Evolutionary conservation across 257 asterid genomes (phyloP), one percentile per base, ranked within the genome.

Genomic region (Scutellaria barbata): DNA sequence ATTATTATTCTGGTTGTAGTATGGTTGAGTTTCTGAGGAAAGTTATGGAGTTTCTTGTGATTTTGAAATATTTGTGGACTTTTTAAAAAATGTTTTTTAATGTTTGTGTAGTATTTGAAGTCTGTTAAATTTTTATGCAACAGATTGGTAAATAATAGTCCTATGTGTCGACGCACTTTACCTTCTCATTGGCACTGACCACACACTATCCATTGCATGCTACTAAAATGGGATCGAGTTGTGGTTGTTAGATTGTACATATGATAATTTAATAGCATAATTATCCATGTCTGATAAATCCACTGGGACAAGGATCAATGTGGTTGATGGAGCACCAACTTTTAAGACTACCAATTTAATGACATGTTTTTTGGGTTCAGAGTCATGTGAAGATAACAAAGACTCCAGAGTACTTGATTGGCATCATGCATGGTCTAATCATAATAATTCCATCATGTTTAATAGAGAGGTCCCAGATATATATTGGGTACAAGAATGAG

Each of bases 251-350:
- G 4, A 8, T 25, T 22, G 47, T 20, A 51, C n/a, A 25, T 46
- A 47, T 30, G 13, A 25, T 25, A 25, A 45, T 13, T 25, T 25
- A 22, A n/a, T 33, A 16, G 10, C 37, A 30, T 14, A 66, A 17
- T 66, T 47, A 33, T 35, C 60, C 64, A 16, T 61, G 5, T 51
- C 67, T 61, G 51, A 40, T 30, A 17, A 51, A 39, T 35, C 66
- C 67, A 61, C 67, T 61, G 17, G 67, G 67, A 17, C 50, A 40
- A 11, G 33, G 33, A 40, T 61, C 51, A 40, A 61, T 39, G 50
- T 61, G 67, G 51, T 39, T 40, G 67, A 9, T 61, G 67, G 67
- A 50, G 48, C 56, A 45, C 43, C 67, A n/a, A 43, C 48, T 68
- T 60, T 53, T 14, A 58, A 20, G 58, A 20, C 74, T 55, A 40